Evolutionary conservation across 768 basidiomycete species (phyloP).

Genomic region (Termitomyces sp.): DNA sequence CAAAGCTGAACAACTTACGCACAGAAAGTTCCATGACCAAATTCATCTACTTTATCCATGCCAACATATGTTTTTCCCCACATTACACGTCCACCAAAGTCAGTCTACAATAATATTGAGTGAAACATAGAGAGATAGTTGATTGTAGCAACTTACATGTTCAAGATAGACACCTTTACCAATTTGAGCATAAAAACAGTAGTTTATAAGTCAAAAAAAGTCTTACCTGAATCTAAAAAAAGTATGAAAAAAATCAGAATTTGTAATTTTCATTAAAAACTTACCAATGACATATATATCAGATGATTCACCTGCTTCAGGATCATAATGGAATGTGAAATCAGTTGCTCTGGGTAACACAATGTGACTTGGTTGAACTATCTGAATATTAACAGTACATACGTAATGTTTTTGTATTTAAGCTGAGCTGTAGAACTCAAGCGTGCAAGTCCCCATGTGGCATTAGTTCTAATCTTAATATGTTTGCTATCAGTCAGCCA

Average conservation of each 20-base stretch:
- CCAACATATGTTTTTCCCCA: not conserved
- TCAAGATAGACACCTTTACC: not conserved
- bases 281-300: too few relatives aligned
- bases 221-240: not conserved
- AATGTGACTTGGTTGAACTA: not conserved
- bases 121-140: not conserved
- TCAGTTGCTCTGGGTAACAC: not conserved
- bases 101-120: not conserved
- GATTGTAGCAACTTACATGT: not conserved
- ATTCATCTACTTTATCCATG: not conserved
- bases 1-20: not conserved
- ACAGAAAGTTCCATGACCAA: not conserved
- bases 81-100: not conserved
- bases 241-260: not conserved
- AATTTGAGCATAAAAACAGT: not conserved
- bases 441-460: not conserved
- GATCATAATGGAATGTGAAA: not conserved
- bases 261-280: too few relatives aligned
- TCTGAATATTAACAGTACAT: not conserved
- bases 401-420: not conserved
- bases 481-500: too few relatives aligned
- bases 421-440: not conserved
- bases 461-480: not conserved
- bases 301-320: too few relatives aligned
- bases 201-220: not conserved